phyloP scores from a whole-genome alignment of 768 basidiomycete species.

The Tylopilus balloui region DNA sequence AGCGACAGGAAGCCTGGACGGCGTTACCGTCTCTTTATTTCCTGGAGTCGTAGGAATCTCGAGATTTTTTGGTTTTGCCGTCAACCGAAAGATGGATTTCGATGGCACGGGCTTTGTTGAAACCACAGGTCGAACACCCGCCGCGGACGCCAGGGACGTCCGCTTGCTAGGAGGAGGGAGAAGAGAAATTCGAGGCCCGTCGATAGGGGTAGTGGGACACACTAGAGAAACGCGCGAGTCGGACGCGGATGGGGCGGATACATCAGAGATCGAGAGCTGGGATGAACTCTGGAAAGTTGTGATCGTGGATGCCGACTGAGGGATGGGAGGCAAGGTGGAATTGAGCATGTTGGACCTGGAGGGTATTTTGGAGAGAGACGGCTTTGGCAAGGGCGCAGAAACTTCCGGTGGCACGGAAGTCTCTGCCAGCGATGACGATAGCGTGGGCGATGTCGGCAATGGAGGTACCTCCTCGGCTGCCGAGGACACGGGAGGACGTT shows the following conservation, averaged over 20 bases:
- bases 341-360: conserved; percentile 15
- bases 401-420: background rate
- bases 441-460: conserved; percentile 24
- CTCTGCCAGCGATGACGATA: conserved; percentile 6
- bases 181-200: conserved; percentile 22
- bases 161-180: conserved; percentile 23
- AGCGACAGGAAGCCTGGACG: conserved; percentile 16
- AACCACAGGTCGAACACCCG: conserved; percentile 16
- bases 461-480: conserved; percentile 25
- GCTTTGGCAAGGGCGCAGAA: background rate
- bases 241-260: conserved; percentile 5
- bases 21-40: background rate
- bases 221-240: conserved; percentile 20
- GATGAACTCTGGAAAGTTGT: conserved; percentile 23
- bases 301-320: conserved; percentile 27
- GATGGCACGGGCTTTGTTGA: conserved; percentile 9
- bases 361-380: conserved; percentile 21
- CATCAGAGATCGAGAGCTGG: conserved; percentile 18
- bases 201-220: conserved; percentile 4
- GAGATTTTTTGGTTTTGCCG: conserved; percentile 23
- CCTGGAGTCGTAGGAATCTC: conserved; percentile 12
- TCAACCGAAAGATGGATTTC: conserved; percentile 31
- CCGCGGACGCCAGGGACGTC: conserved; percentile 26
- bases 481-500: conserved; percentile 20
- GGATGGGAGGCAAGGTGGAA: conserved; percentile 23